These are phyloP conservation scores for Dendrobium officinale DNA, from an alignment of 106 monocot genomes.

Conservation along the genomic window DNA sequence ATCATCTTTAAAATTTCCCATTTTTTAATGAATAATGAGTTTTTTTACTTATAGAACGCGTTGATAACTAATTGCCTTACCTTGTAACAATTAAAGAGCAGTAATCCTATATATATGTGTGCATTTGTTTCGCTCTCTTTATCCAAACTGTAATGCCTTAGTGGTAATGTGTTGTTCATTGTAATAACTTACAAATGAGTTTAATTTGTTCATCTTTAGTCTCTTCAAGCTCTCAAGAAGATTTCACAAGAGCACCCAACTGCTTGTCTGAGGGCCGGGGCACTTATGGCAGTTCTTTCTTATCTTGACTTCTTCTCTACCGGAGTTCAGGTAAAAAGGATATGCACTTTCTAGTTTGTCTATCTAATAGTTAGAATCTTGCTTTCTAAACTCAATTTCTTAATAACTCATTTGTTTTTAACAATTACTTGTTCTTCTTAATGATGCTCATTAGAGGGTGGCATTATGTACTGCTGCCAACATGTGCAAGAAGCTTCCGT, in stretches of 20 bases:
- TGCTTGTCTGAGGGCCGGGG: slow-evolving; percentile 93
- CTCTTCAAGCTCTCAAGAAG: slow-evolving; percentile 97
- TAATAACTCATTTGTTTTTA: not conserved
- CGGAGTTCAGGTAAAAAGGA: slow-evolving; percentile 75
- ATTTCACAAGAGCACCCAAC: slow-evolving; percentile 94
- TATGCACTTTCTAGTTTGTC: not conserved
- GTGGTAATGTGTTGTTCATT: not conserved
- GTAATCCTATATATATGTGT: not conserved
- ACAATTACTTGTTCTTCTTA: not conserved
- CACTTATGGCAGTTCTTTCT: slow-evolving; percentile 96
- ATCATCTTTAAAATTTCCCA: no score
- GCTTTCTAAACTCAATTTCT: not conserved
- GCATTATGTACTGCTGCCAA: slow-evolving; percentile 96
- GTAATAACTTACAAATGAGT: not conserved
- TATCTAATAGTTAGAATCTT: not conserved
- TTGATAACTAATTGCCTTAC: not conserved
- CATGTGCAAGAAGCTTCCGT: slow-evolving; percentile 96
- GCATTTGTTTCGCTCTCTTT: not conserved
- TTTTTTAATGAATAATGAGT: no score
- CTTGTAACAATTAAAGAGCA: not conserved
- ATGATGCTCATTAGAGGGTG: slow-evolving; percentile 57
- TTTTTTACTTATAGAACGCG: not conserved
- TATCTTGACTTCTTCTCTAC: slow-evolving; percentile 98
- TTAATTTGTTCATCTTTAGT: slow-evolving; percentile 33
- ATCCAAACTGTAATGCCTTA: not conserved